These are phyloP conservation scores for Nicotiana knightiana DNA, from an alignment of 257 asterid genomes.

Conservation along the genomic window DNA sequence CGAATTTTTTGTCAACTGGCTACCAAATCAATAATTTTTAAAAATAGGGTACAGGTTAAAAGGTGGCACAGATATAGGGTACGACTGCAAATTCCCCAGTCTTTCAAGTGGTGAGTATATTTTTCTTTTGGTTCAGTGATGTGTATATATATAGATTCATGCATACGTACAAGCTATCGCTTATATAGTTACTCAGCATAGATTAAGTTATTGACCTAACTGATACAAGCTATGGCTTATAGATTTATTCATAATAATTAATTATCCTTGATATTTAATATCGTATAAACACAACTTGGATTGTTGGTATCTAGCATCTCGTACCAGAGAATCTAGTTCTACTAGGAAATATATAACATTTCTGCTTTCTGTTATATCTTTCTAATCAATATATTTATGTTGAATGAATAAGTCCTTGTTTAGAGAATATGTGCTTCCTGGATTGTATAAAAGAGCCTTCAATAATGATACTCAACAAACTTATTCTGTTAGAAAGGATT, in stretches of 20 bases:
- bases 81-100: no score
- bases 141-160: no score
- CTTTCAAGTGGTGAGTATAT: no score
- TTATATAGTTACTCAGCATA: no score
- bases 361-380: neutral
- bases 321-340: neutral
- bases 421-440: slow-evolving; percentile 6
- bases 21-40: no score
- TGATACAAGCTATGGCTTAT: neutral
- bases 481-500: neutral
- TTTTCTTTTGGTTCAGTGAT: neutral
- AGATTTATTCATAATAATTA: neutral
- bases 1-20: no score
- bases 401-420: neutral
- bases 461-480: neutral
- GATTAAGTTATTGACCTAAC: neutral
- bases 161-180: no score
- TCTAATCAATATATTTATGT: neutral
- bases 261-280: neutral
- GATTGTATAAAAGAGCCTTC: slow-evolving; percentile 1
- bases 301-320: neutral
- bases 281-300: neutral
- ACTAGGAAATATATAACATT: neutral
- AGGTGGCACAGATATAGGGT: no score
- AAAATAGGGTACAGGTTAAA: no score